Evolutionary conservation across 2,329 filamentous ascomycete species (phyloP), one percentile per base, ranked within the genome.

Genomic region (Beauveria brongniartii): DNA sequence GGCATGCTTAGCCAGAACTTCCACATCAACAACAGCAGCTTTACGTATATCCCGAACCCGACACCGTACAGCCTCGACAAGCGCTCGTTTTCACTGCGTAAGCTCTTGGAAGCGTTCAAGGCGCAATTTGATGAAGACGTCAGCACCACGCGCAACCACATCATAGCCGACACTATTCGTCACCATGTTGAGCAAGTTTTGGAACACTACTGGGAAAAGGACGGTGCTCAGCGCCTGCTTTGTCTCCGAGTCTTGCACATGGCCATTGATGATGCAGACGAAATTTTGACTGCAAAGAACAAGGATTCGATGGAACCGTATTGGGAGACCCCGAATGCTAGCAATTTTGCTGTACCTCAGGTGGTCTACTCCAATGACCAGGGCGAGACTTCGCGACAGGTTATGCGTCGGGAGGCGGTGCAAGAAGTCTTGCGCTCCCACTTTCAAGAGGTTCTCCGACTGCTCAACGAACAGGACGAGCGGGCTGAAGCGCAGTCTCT

Each of bases 41-140:
- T 80, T 63, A 80, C 80, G 1, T 78, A 79, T 68, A 73, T 85
- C 1, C 82, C 82, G 0, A 85, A 85, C 63, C 82, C 82, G 0
- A 85, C 82, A 0, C 72, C 75, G 1, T 79, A 80, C 58, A 71
- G 69, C n/a, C 85, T 81, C 82, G 77, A 83, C 61, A 80, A 75
- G 62, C 74, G 75, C 50, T 76, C 76, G 2, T 76, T 82, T 41
- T 77, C 74, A 44, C 65, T 82, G 1, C 67, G 70, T 18, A 75
- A 72, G 55, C 67, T 82, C 1, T 67, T 82, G 55, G 65, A 70
- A 12, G 73, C 76, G 2, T 82, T 74, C 65, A 53, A 67, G 5
- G 64, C 64, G 3, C 68, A 71, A 12, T 68, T 77, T 14, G 62
- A 64, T 0, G 58, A 66, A 5, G 63, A 72, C 0, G n/a, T 59